These are phyloP conservation scores for Austropuccinia psidii DNA, from an alignment of 1,284 basidiomycete species.

Conservation along the genomic window DNA sequence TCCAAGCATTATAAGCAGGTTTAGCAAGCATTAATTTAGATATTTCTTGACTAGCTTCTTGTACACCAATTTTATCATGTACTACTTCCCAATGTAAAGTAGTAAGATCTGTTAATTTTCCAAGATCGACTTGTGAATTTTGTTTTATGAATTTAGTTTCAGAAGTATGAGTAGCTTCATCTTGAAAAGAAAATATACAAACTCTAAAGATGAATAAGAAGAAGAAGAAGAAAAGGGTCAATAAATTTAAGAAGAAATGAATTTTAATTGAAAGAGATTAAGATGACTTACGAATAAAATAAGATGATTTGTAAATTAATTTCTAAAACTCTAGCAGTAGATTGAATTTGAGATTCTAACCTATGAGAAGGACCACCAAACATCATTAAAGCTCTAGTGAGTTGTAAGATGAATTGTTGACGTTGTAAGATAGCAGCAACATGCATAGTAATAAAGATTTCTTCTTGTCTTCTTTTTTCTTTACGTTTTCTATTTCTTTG, in stretches of 20 bases:
- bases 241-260: not conserved
- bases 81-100: constrained; percentile 81
- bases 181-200: constrained; percentile 60
- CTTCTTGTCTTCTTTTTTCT: constrained; percentile 64
- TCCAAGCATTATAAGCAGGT: constrained; percentile 57
- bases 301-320: constrained; percentile 76
- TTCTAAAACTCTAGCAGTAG: constrained; percentile 75
- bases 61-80: constrained; percentile 73
- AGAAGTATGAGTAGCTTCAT: constrained; percentile 71
- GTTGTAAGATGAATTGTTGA: constrained; percentile 83
- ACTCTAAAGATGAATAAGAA: not conserved
- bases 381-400: constrained; percentile 87
- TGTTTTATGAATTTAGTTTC: constrained; percentile 65
- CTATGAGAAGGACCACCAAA: constrained; percentile 86
- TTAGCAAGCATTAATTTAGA: constrained; percentile 65
- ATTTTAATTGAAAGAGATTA: not conserved
- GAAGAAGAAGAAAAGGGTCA: not conserved
- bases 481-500: constrained; percentile 48
- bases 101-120: constrained; percentile 64
- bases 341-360: constrained; percentile 74
- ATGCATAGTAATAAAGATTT: constrained; percentile 76
- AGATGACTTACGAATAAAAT: constrained; percentile 48
- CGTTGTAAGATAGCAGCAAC: constrained; percentile 76
- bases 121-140: constrained; percentile 63
- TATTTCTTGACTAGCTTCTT: constrained; percentile 64